These are phyloP conservation scores for Vigna hirtella DNA, from an alignment of 306 rosid species.

Conservation along the genomic window DNA sequence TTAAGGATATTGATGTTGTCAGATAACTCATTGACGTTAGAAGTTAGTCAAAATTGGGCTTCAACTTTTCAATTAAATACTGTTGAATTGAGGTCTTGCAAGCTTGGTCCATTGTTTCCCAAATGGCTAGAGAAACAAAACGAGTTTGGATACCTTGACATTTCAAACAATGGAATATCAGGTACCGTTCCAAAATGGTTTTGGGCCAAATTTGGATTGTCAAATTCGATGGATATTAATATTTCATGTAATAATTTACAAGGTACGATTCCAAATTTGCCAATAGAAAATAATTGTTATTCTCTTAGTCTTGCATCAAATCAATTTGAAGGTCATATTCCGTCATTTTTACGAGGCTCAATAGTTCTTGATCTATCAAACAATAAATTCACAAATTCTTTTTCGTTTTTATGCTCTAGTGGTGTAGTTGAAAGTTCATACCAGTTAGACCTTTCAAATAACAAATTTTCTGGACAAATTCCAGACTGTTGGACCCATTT, in stretches of 20 bases:
- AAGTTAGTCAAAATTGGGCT: not conserved
- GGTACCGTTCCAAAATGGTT: constrained; percentile 28
- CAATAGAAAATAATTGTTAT: no score
- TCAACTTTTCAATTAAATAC: not conserved
- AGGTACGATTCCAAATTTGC: no score
- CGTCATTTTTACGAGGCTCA: not conserved
- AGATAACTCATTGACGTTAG: not conserved
- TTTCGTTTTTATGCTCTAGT: not conserved
- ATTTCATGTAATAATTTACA: not conserved
- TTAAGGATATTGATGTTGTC: not conserved
- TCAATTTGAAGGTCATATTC: no score
- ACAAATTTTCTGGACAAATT: not conserved
- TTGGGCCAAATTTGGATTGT: not conserved
- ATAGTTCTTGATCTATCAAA: not conserved
- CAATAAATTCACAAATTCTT: constrained; percentile 31
- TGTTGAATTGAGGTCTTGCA: not conserved
- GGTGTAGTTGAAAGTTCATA: not conserved
- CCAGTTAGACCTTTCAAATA: not conserved
- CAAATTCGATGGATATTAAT: accelerated
- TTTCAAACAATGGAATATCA: not conserved
- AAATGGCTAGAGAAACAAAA: constrained; percentile 35
- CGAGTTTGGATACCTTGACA: accelerated
- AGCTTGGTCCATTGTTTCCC: constrained; percentile 33
- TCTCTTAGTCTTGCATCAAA: no score
- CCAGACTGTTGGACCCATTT: constrained; percentile 7